A percentile compares a stretch with the other conserved stretches of the same genome.
phyloP scores from a whole-genome alignment of 805 yeast genomes.

The Isabelozyma heimii region DNA sequence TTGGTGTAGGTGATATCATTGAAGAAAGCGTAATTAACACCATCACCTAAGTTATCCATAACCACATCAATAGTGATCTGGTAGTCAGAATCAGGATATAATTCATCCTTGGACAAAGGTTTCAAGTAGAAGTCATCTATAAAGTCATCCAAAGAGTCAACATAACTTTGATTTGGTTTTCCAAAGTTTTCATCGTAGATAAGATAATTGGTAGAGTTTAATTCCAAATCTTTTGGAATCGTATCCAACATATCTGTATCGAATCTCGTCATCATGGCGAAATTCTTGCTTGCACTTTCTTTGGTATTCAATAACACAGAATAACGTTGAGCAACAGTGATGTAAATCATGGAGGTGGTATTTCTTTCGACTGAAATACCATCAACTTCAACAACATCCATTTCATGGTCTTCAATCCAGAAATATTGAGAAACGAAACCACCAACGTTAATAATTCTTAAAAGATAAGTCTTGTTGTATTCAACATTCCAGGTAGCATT shows the following conservation, averaged over 20 bases:
- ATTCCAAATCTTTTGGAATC: slow-evolving; percentile 53
- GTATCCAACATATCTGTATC: slow-evolving; percentile 70
- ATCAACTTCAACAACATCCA: slow-evolving; percentile 42
- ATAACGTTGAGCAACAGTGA: slow-evolving; percentile 82
- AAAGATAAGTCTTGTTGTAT: slow-evolving; percentile 59
- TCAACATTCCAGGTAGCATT: slow-evolving; percentile 55
- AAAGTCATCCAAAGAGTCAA: slow-evolving; percentile 38
- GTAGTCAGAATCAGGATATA: slow-evolving; percentile 61
- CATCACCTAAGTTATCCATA: slow-evolving; percentile 72
- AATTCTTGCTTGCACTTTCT: slow-evolving; percentile 42
- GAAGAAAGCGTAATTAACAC: slow-evolving; percentile 75
- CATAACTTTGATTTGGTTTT: slow-evolving; percentile 14
- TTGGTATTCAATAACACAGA: slow-evolving; percentile 65
- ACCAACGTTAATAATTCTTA: slow-evolving; percentile 66
- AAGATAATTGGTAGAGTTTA: slow-evolving; percentile 55
- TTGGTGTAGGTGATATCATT: slow-evolving; percentile 60
- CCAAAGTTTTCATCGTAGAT: slow-evolving; percentile 42
- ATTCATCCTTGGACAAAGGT: slow-evolving; percentile 54
- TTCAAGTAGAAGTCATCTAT: slow-evolving; percentile 77
- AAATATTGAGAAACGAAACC: slow-evolving; percentile 65
- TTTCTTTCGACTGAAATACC: slow-evolving; percentile 59
- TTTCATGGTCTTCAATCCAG: slow-evolving; percentile 40
- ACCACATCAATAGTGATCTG: slow-evolving; percentile 56
- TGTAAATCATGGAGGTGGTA: slow-evolving; percentile 52
- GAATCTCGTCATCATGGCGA: slow-evolving; percentile 57